These are phyloP conservation scores for Zizania latifolia DNA, from an alignment of 176 grass and related monocot genomes.

Conservation along the genomic window DNA sequence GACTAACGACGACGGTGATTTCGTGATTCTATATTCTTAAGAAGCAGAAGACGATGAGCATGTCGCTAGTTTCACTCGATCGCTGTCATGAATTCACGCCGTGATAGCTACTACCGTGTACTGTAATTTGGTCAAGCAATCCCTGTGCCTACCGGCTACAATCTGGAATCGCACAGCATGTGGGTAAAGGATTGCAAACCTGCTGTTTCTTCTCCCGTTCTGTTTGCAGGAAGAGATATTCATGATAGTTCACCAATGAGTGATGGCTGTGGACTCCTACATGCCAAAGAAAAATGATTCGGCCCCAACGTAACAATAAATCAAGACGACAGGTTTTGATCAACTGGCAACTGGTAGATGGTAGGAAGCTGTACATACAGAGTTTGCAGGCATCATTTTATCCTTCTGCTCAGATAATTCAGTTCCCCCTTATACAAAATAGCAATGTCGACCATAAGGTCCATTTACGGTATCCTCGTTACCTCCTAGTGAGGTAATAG, in stretches of 20 bases:
- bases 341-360: no score
- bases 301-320: background rate
- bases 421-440: background rate
- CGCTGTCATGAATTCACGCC: background rate
- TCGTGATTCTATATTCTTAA: background rate
- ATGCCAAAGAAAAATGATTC: background rate
- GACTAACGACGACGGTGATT: no score
- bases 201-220: background rate
- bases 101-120: background rate
- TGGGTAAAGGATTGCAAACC: background rate
- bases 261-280: no score
- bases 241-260: background rate
- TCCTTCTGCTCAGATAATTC: no score
- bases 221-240: background rate
- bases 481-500: no score
- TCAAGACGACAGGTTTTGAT: no score
- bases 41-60: background rate
- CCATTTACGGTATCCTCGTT: no score
- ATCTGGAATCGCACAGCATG: background rate
- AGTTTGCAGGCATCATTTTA: no score
- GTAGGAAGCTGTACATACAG: no score
- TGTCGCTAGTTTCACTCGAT: no score
- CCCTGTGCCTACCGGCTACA: background rate
- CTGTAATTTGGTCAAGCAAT: background rate
- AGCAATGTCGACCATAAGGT: background rate